phyloP scores from a whole-genome alignment of 306 rosid genomes.

The apple (Malus domestica) region DNA sequence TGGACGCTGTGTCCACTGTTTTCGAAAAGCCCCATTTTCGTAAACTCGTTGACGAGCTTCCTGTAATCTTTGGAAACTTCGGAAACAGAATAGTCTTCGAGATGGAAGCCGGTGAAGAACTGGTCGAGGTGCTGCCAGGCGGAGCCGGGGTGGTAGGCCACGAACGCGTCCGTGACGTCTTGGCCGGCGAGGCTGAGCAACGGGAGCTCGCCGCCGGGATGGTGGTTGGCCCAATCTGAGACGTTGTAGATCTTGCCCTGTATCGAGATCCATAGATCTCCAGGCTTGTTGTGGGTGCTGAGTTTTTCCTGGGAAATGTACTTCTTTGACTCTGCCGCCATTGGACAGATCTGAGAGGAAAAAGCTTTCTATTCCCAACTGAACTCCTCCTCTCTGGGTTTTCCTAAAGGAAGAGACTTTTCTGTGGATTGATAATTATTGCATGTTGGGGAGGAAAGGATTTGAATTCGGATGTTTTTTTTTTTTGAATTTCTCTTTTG shows the following conservation, averaged over 20 bases:
- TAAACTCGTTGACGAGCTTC: constrained; percentile 40
- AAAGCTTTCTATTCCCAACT: background rate
- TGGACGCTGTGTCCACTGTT: constrained; percentile 46
- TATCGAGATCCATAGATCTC: constrained; percentile 71
- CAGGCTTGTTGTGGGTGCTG: constrained; percentile 30
- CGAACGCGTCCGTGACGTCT: constrained; percentile 68
- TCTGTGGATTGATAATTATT: background rate
- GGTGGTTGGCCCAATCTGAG: constrained; percentile 43
- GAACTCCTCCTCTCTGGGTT: background rate
- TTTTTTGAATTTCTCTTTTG: background rate
- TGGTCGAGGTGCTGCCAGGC: constrained; percentile 55
- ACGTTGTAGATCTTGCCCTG: constrained; percentile 69
- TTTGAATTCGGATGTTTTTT: background rate
- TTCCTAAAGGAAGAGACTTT: constrained; percentile 2
- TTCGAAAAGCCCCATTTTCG: constrained; percentile 53
- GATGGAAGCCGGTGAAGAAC: constrained; percentile 54
- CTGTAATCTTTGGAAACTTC: constrained; percentile 70
- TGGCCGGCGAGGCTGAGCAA: constrained; percentile 59
- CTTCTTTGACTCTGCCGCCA: constrained; percentile 33
- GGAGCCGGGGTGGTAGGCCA: constrained; percentile 64
- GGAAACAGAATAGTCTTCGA: constrained; percentile 39
- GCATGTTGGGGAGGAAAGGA: background rate
- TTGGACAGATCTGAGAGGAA: constrained; percentile 8
- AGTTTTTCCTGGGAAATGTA: constrained; percentile 47
- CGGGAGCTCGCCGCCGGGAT: constrained; percentile 66